Evolutionary conservation across 2,329 filamentous ascomycete genomes (phyloP), one percentile per base, ranked within the genome.

Genomic region (Aspergillus clavatus): DNA sequence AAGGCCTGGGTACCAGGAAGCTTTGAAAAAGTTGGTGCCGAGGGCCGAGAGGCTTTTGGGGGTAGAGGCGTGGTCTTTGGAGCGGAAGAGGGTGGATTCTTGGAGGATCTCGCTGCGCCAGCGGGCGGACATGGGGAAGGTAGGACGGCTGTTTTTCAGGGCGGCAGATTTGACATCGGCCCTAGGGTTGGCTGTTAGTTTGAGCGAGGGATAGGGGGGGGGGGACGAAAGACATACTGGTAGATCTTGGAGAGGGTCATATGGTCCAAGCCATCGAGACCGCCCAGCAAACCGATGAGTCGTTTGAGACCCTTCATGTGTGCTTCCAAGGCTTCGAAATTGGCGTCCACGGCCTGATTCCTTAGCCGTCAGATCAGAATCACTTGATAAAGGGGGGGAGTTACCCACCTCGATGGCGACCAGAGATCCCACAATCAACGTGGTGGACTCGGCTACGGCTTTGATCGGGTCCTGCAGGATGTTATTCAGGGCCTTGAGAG

Each of bases 191-290:
- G 6, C 28, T 31, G 12, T 31, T 16, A 1, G 5, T 16, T 7
- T 31, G 3, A 7, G 7, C 14, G n/a, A 14, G 28, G 28, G 4
- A 16, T 16, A 14, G 14, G 14, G n/a, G n/a, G n/a, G n/a, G n/a
- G n/a, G n/a, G n/a, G n/a, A n/a, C n/a, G 21, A 21, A 4, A 16
- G 19, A 33, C 46, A 29, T 45, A 56, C 54, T 51, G 44, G 40
- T 56, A 53, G 28, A 55, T 38, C 22, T 51, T 49, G 7, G 54
- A 46, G 12, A 55, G 31, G 14, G 47, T 46, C 18, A 50, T 45
- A 16, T 53, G 48, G 10, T 48, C 52, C 10, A 57, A 33, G 5
- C 28, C 38, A 14, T 55, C 51, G 16, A 57, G 23, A 4, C 54
- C 54, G 2, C 54, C 54, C 7, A 42, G 4, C 2, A 45, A 37